These are phyloP conservation scores for Paraphaeosphaeria minitans DNA, from an alignment of 2,329 filamentous ascomycete species.

Conservation along the genomic window DNA sequence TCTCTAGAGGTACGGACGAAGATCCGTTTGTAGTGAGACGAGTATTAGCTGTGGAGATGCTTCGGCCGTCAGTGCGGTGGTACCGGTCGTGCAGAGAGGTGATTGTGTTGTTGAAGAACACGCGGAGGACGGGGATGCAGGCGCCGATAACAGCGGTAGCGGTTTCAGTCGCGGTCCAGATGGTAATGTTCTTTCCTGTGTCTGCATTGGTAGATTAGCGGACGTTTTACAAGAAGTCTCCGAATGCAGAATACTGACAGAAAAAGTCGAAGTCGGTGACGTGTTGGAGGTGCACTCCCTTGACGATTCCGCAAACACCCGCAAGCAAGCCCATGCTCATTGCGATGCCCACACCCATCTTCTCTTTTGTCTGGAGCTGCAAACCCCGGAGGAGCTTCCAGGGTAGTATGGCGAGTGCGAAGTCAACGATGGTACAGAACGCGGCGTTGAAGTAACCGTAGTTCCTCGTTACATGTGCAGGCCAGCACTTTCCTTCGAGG, in stretches of 20 bases:
- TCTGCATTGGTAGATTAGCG: slow-evolving; percentile 13
- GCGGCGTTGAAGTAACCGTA: slow-evolving; percentile 40
- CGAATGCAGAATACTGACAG: slow-evolving; percentile 9
- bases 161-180: slow-evolving; percentile 39
- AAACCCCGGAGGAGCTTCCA: slow-evolving; percentile 35
- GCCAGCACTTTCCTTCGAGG: slow-evolving; percentile 29
- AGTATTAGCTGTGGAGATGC: neutral
- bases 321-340: slow-evolving; percentile 38
- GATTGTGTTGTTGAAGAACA: slow-evolving; percentile 37
- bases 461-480: slow-evolving; percentile 15
- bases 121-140: slow-evolving; percentile 37
- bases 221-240: neutral
- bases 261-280: slow-evolving; percentile 32
- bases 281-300: slow-evolving; percentile 33
- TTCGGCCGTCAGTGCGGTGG: neutral
- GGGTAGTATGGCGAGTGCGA: slow-evolving; percentile 33
- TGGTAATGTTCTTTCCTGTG: slow-evolving; percentile 36
- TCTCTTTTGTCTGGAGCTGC: slow-evolving; percentile 28
- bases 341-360: slow-evolving; percentile 35
- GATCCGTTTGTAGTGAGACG: no score
- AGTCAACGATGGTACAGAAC: slow-evolving; percentile 29
- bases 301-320: slow-evolving; percentile 34
- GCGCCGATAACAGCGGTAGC: slow-evolving; percentile 36
- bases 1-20: neutral
- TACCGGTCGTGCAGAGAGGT: slow-evolving; percentile 13